phyloP scores from a whole-genome alignment of 192 early-diverging fungal genomes.

The Coemansia sp. region DNA sequence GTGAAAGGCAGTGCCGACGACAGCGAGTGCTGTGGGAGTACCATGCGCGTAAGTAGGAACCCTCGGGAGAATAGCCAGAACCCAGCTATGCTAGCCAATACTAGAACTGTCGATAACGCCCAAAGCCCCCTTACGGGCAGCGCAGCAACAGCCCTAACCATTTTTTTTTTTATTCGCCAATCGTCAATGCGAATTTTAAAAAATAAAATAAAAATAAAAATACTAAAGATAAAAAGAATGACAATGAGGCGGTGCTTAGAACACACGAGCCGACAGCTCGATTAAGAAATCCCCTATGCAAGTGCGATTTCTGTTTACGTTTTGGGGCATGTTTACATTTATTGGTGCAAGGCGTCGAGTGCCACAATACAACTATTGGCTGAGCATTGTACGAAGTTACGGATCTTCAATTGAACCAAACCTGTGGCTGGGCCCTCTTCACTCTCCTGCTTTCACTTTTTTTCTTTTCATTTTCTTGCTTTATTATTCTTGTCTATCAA shows the following conservation, averaged over 20 bases:
- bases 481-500: not conserved
- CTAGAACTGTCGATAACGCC: constrained; percentile 19
- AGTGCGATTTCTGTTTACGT: no score
- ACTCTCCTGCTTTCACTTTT: not conserved
- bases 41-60: constrained; percentile 71
- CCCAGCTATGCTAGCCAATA: constrained; percentile 36
- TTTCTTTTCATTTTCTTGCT: not conserved
- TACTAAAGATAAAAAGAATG: not conserved
- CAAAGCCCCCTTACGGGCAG: constrained; percentile 37
- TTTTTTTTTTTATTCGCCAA: not conserved
- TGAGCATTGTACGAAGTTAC: constrained; percentile 1
- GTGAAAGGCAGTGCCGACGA: constrained; percentile 23
- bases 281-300: no score
- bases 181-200: not conserved
- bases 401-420: not conserved
- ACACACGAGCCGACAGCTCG: no score
- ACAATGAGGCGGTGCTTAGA: not conserved
- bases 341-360: not conserved
- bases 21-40: constrained; percentile 59
- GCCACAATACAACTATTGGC: not conserved
- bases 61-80: constrained; percentile 73
- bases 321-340: not conserved
- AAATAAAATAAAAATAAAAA: not conserved
- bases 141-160: not conserved
- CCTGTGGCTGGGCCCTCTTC: not conserved